phyloP scores from a whole-genome alignment of 371 early-diverging fungal species.

The Mucor circinelloides region DNA sequence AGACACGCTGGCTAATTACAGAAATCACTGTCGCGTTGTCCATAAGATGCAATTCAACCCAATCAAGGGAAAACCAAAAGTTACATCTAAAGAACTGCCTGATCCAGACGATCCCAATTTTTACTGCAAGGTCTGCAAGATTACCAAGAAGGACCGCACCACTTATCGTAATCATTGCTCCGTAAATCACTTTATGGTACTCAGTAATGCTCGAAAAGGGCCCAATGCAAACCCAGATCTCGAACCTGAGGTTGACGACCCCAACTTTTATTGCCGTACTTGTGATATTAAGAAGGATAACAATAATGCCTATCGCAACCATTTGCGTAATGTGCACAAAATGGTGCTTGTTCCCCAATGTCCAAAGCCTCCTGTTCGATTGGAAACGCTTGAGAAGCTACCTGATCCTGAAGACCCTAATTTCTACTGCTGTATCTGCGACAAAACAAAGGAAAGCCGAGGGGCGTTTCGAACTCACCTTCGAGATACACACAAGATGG shows the following conservation, averaged over 20 bases:
- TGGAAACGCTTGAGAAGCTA: background rate
- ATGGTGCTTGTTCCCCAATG: background rate
- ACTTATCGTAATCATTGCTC: background rate
- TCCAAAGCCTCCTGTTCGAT: background rate
- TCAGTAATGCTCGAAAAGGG: background rate
- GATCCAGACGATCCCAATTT: background rate
- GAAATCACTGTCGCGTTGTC: background rate
- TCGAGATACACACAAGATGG: background rate
- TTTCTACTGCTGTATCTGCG: background rate
- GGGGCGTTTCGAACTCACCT: background rate
- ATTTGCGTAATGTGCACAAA: background rate
- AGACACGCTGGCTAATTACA: background rate
- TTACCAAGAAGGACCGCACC: background rate
- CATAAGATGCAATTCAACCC: background rate
- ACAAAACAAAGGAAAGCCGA: background rate
- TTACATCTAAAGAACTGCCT: background rate
- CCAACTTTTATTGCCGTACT: background rate
- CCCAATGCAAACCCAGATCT: background rate
- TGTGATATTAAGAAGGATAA: background rate
- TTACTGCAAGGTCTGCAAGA: background rate
- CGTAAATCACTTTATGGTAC: background rate
- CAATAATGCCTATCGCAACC: background rate
- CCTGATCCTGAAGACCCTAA: conserved; percentile 9
- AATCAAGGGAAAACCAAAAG: background rate
- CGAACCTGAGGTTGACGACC: background rate